Percentiles rank a stretch among this genome's conserved stretches.
Evolutionary conservation across 306 rosid species (phyloP).

Genomic region (Trichosanthes truncata): DNA sequence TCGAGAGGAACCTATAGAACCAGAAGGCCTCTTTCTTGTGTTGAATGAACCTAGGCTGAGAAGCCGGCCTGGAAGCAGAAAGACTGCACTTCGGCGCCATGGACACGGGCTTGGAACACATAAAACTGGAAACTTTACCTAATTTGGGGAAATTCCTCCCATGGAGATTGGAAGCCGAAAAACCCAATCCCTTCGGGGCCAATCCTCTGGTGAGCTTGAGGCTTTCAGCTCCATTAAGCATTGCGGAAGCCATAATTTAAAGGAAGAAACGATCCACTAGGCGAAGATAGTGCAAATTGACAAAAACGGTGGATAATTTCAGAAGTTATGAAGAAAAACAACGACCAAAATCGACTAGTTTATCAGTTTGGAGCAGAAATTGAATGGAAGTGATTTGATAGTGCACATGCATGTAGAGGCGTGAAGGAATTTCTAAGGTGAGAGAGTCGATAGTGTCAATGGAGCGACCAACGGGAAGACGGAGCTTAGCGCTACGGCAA

Average conservation of each 20-base stretch:
- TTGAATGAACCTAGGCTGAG: constrained; percentile 89
- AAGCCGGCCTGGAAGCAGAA: constrained; percentile 70
- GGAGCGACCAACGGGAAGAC: background rate
- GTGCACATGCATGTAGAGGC: background rate
- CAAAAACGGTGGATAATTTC: background rate
- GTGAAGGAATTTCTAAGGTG: background rate
- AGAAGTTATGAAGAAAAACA: constrained; percentile 8
- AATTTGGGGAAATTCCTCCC: constrained; percentile 29
- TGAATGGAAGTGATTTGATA: background rate
- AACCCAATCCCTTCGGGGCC: constrained; percentile 42
- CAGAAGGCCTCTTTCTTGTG: constrained; percentile 92
- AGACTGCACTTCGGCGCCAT: constrained; percentile 41
- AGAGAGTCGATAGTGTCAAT: background rate
- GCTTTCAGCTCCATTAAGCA: constrained; percentile 59
- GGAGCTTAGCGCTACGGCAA: background rate
- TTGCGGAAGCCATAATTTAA: constrained; percentile 51
- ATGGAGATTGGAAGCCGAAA: constrained; percentile 35
- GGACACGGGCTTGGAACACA: constrained; percentile 22
- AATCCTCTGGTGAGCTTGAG: constrained; percentile 29
- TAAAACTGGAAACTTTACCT: constrained; percentile 22
- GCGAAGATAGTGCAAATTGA: constrained; percentile 9
- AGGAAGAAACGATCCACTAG: constrained; percentile 1
- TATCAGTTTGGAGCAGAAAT: background rate
- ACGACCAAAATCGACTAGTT: background rate
- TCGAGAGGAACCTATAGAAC: constrained; percentile 85